phyloP scores from a whole-genome alignment of 2,329 filamentous ascomycete genomes.

The Macrophomina pseudophaseolina region DNA sequence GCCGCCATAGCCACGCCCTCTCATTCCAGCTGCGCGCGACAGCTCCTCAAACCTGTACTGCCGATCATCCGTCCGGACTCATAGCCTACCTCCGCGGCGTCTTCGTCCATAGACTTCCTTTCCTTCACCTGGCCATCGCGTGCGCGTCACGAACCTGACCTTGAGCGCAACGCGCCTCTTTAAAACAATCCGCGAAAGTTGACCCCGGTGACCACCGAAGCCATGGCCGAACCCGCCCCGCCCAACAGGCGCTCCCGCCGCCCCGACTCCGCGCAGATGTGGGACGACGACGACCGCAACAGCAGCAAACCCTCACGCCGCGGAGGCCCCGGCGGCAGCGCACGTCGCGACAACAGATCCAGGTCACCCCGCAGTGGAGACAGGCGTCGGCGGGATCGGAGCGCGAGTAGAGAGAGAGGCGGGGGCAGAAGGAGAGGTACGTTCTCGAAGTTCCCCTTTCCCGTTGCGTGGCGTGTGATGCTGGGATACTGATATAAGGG shows the following conservation, averaged over 20 bases:
- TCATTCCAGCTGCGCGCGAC: not conserved
- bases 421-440: not conserved
- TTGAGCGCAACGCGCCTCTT: too few relatives aligned
- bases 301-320: not conserved
- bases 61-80: too few relatives aligned
- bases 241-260: constrained; percentile 27
- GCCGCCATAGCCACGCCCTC: not conserved
- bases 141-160: too few relatives aligned
- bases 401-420: constrained; percentile 26
- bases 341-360: constrained; percentile 30
- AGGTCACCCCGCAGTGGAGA: constrained; percentile 31
- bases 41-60: too few relatives aligned
- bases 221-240: constrained; percentile 28
- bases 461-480: not conserved
- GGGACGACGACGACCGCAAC: constrained; percentile 27
- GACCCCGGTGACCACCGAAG: not conserved
- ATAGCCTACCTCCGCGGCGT: too few relatives aligned
- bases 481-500: too few relatives aligned
- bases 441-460: not conserved
- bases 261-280: constrained; percentile 28
- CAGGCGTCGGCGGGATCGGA: constrained; percentile 31
- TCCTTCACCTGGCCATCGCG: not conserved
- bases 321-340: constrained; percentile 29
- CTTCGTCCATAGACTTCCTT: not conserved
- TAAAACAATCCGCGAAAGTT: not conserved